Evolutionary conservation across 441 rosid species (phyloP), one percentile per base, ranked within the genome.

Genomic region (Jatropha podagrica): DNA sequence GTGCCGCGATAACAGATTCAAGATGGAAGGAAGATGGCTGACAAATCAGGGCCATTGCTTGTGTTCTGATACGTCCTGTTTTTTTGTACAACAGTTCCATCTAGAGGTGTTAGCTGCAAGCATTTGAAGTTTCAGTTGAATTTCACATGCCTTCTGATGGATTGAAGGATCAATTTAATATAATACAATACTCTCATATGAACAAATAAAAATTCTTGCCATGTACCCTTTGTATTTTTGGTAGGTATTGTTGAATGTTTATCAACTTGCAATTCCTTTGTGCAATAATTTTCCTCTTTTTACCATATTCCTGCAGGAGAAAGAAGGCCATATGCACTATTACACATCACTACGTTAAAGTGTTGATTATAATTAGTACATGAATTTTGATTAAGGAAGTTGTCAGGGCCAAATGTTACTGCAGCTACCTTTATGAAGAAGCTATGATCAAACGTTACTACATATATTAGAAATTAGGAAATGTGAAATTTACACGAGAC

Each of bases 1-100:
- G 92, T 86, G 78, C 97, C 94, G 74, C 94, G 97, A 93, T 89
- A 83, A 82, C 69, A 71, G 78, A 71, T 38, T 62, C 48, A 77
- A 68, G 74, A 49, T 66, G 60, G 84, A 79, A 13, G 56, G 56
- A 58, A 75, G 84, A 76, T 75, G 52, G 69, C 66, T 54, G 72
- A 76, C 42, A 73, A 76, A 67, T 62, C 5, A 18, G 44, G 32
- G 69, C 58, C 69, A 32, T 63, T 64, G 61, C 64, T 59, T 71
- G 67, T 52, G 79, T 60, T 68, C 73, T 55, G 46, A 71, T 60
- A 61, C 68, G 58, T 41, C 70, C 48, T 44, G 42, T 68, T 54
- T 76, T 58, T 69, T n/a, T 71, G 20, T 18, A 10, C 41, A 62
- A 44, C 60, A 51, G 54, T 23, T 56, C 27, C 52, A 72, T 60